These are phyloP conservation scores for Thielaviopsis musarum DNA, from an alignment of 2,329 filamentous ascomycete species.

Conservation along the genomic window DNA sequence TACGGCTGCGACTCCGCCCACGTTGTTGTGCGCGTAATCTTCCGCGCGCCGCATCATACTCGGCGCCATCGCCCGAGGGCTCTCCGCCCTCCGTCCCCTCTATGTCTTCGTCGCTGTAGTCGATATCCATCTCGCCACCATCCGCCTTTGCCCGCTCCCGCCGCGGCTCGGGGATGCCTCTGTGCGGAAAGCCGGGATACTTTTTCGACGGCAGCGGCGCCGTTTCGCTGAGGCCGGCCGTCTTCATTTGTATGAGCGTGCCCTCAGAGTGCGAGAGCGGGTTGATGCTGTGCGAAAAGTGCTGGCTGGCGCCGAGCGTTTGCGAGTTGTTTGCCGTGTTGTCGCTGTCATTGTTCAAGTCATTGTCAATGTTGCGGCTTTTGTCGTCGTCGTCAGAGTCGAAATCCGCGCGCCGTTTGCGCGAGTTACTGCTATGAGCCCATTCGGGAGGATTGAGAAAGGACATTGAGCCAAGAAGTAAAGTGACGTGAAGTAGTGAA, in stretches of 20 bases:
- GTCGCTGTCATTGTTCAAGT: neutral
- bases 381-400: neutral
- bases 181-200: slow-evolving; percentile 30
- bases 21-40: neutral
- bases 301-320: slow-evolving; percentile 1
- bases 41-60: neutral
- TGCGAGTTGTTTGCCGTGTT: neutral
- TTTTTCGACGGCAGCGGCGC: slow-evolving; percentile 24
- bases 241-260: slow-evolving; percentile 29
- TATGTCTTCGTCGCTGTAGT: too few species aligned
- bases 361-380: neutral
- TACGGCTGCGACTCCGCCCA: neutral
- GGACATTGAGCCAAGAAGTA: neutral
- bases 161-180: slow-evolving; percentile 10
- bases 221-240: slow-evolving; percentile 30
- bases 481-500: neutral
- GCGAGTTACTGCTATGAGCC: slow-evolving; percentile 4
- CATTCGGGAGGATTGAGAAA: slow-evolving; percentile 8
- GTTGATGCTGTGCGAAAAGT: slow-evolving; percentile 23
- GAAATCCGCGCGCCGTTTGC: slow-evolving; percentile 4
- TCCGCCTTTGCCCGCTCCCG: neutral
- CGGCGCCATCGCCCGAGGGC: too few species aligned
- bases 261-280: slow-evolving; percentile 31
- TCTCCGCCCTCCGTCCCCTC: too few species aligned
- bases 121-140: neutral